These are phyloP conservation scores for Leccinum sublutescens DNA, from an alignment of 768 basidiomycete species.

Conservation along the genomic window DNA sequence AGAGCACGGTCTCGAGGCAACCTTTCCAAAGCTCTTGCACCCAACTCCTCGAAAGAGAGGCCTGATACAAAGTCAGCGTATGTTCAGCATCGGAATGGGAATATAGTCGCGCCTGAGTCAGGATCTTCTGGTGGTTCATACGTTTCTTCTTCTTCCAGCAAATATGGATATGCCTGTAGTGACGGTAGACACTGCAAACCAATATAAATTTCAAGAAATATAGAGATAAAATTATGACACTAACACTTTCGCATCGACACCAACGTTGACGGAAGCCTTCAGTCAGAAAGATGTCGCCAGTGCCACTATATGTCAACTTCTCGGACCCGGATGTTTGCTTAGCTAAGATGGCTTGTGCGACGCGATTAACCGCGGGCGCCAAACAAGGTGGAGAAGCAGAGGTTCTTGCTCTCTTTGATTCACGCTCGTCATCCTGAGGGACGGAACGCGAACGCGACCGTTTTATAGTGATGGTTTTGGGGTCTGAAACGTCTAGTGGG, in stretches of 20 bases:
- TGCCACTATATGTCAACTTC: slow-evolving; percentile 38
- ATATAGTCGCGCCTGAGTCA: slow-evolving; percentile 57
- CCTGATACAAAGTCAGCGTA: slow-evolving; percentile 37
- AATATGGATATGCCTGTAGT: slow-evolving; percentile 53
- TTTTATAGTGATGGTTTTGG: slow-evolving; percentile 36
- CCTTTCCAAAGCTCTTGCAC: slow-evolving; percentile 70
- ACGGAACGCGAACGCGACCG: slow-evolving; percentile 37
- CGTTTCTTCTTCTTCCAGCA: slow-evolving; percentile 77
- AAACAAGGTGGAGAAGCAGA: slow-evolving; percentile 45
- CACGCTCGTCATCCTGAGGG: slow-evolving; percentile 32
- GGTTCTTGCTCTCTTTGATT: slow-evolving; percentile 44
- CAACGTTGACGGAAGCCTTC: slow-evolving; percentile 75
- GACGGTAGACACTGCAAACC: slow-evolving; percentile 55
- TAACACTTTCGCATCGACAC: slow-evolving; percentile 68
- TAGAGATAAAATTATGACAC: slow-evolving; percentile 13
- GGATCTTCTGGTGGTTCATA: slow-evolving; percentile 87
- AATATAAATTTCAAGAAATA: background rate
- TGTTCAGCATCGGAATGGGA: background rate
- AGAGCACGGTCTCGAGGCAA: slow-evolving; percentile 79
- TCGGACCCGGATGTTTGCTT: slow-evolving; percentile 11
- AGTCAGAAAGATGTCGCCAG: slow-evolving; percentile 74
- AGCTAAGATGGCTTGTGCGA: slow-evolving; percentile 46
- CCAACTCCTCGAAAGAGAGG: slow-evolving; percentile 78
- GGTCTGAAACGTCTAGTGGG: slow-evolving; percentile 27
- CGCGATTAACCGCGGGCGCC: slow-evolving; percentile 49